These are phyloP conservation scores for Paraphaeosphaeria minitans DNA, from an alignment of 2,329 filamentous ascomycete genomes.

Conservation along the genomic window DNA sequence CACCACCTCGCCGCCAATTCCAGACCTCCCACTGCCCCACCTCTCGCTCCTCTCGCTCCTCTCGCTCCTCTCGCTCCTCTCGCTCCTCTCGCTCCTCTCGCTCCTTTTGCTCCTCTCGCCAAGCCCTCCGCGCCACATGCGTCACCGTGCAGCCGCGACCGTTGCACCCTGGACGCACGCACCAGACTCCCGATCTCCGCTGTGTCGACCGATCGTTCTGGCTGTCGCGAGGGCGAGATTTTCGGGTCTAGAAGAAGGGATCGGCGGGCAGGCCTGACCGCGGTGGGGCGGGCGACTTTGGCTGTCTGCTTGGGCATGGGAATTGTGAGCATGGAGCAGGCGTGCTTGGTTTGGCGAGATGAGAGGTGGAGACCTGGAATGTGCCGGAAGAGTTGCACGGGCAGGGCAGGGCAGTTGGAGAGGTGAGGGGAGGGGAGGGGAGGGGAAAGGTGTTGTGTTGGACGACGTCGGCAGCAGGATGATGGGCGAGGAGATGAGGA, in stretches of 20 bases:
- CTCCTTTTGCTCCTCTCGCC: neutral
- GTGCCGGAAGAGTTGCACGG: neutral
- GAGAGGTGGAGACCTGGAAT: neutral
- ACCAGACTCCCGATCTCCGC: neutral
- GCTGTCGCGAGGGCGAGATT: neutral
- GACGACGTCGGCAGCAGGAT: neutral
- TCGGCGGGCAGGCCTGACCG: neutral
- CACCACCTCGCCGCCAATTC: neutral
- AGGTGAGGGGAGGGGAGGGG: neutral
- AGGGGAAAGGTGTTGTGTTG: neutral
- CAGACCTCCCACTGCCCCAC: neutral
- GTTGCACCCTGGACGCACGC: neutral
- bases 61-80: too few relatives aligned
- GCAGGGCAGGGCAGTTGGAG: too few relatives aligned
- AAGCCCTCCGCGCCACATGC: slow-evolving; percentile 8
- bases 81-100: too few relatives aligned
- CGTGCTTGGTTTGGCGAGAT: neutral
- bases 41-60: neutral
- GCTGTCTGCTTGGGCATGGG: neutral
- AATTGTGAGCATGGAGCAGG: too few relatives aligned
- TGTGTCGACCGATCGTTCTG: slow-evolving; percentile 16
- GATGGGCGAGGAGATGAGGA: neutral
- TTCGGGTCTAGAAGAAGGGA: slow-evolving; percentile 10
- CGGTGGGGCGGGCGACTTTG: neutral
- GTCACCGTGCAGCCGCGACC: slow-evolving; percentile 19